Evolutionary conservation across 345 rosid genomes (phyloP).

Genomic region (Hibiscus tridactylites): DNA sequence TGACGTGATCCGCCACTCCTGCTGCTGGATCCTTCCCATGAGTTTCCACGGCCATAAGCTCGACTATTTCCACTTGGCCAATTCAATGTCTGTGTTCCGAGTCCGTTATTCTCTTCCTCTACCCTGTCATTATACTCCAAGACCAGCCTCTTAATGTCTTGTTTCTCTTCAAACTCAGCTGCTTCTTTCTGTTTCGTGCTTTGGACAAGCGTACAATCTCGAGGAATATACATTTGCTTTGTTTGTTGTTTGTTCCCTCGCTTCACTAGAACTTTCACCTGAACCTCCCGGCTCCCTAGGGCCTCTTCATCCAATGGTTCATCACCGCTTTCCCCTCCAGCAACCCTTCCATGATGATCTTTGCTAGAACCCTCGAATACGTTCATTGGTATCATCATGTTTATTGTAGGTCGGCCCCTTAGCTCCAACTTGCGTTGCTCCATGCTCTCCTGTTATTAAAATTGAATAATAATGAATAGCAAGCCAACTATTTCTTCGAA

Average conservation of each 20-base stretch:
- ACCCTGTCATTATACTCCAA: constrained; percentile 93
- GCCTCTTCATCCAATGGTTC: constrained; percentile 63
- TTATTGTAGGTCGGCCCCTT: constrained; percentile 75
- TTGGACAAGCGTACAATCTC: constrained; percentile 76
- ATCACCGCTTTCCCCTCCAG: constrained; percentile 74
- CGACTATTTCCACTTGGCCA: constrained; percentile 69
- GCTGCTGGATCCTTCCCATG: constrained; percentile 52
- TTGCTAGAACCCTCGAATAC: constrained; percentile 80
- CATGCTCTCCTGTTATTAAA: constrained; percentile 80
- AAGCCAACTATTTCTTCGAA: not conserved
- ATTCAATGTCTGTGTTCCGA: constrained; percentile 60
- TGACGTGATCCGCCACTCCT: constrained; percentile 59
- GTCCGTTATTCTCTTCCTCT: constrained; percentile 81
- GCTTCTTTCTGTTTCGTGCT: constrained; percentile 99
- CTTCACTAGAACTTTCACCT: constrained; percentile 93
- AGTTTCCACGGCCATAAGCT: constrained; percentile 33
- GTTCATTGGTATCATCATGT: constrained; percentile 91
- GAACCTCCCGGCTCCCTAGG: constrained; percentile 73
- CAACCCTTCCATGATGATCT: constrained; percentile 72
- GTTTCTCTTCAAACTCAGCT: constrained; percentile 94
- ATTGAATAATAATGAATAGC: not conserved
- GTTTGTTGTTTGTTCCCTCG: constrained; percentile 96
- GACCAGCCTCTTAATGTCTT: constrained; percentile 91
- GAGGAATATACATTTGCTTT: constrained; percentile 83
- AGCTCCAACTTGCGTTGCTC: constrained; percentile 90